phyloP scores from a whole-genome alignment of 164 flowering plant species.

The Kingdonia uniflora region DNA sequence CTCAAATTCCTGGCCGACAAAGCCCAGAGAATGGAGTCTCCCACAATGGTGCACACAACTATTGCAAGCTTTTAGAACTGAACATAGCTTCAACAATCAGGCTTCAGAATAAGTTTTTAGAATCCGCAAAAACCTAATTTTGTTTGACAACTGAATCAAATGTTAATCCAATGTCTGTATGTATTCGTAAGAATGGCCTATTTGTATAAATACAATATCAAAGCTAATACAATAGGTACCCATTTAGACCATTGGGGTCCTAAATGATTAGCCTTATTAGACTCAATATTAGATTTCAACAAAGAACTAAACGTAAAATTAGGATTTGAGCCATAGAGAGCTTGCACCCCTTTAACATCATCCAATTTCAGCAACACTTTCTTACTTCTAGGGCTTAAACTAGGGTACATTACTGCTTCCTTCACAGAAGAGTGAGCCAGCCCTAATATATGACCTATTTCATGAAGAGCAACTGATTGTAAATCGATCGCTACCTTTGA shows the following conservation, averaged over 20 bases:
- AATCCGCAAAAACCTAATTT: no score
- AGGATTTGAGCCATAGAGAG: slow-evolving; percentile 72
- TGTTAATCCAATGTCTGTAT: no score
- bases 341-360: slow-evolving; percentile 62
- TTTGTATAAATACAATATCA: slow-evolving; percentile 5
- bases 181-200: not conserved
- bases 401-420: slow-evolving; percentile 73
- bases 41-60: no score
- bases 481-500: slow-evolving; percentile 51
- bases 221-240: slow-evolving; percentile 2
- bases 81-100: no score
- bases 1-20: no score
- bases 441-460: slow-evolving; percentile 74
- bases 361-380: slow-evolving; percentile 48
- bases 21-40: no score
- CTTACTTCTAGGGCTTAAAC: slow-evolving; percentile 46
- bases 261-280: slow-evolving; percentile 16
- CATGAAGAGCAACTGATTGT: slow-evolving; percentile 79
- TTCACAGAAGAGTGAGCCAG: slow-evolving; percentile 41
- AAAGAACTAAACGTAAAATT: slow-evolving; percentile 32
- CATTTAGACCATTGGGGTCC: slow-evolving; percentile 2
- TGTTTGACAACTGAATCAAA: no score
- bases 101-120: no score
- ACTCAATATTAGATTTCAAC: slow-evolving; percentile 29
- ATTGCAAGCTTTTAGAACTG: no score